These are phyloP conservation scores for Symmetrospora coprosmae DNA, from an alignment of 768 basidiomycete genomes.

Conservation along the genomic window DNA sequence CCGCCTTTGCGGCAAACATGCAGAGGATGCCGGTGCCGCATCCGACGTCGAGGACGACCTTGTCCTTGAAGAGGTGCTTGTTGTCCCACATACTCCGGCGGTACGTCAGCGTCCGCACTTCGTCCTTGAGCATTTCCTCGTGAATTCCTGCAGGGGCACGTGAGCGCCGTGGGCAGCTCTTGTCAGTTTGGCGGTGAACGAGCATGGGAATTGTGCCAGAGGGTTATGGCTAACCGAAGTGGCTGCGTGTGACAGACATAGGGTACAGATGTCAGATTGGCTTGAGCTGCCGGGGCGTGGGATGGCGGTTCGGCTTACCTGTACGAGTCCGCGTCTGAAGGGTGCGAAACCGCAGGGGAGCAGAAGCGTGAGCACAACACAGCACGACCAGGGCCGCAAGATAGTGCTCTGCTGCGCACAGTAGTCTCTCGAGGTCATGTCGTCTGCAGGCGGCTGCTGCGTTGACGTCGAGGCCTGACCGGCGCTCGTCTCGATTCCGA, in stretches of 20 bases:
- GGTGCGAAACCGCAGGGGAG: too few species aligned
- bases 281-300: neutral
- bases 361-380: neutral
- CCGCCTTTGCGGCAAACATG: conserved; percentile 35
- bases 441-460: neutral
- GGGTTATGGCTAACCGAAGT: conserved; percentile 13
- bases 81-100: conserved; percentile 88
- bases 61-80: conserved; percentile 77
- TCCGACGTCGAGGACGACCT: conserved; percentile 92
- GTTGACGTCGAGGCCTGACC: neutral
- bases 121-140: conserved; percentile 96
- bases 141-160: conserved; percentile 33
- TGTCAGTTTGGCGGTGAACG: neutral
- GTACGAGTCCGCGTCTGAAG: conserved; percentile 18
- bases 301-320: too few species aligned
- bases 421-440: conserved; percentile 23
- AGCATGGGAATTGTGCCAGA: neutral
- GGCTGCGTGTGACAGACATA: neutral
- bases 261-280: neutral
- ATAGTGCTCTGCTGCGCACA: neutral
- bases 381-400: neutral
- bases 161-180: conserved; percentile 9
- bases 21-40: conserved; percentile 70
- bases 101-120: conserved; percentile 87
- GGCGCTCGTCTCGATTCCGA: neutral